A percentile compares a stretch with the other conserved stretches of the same genome.
Conservation (phyloP, 495 filamentous ascomycete genomes). For the Penicillium waksmanii region DNA sequence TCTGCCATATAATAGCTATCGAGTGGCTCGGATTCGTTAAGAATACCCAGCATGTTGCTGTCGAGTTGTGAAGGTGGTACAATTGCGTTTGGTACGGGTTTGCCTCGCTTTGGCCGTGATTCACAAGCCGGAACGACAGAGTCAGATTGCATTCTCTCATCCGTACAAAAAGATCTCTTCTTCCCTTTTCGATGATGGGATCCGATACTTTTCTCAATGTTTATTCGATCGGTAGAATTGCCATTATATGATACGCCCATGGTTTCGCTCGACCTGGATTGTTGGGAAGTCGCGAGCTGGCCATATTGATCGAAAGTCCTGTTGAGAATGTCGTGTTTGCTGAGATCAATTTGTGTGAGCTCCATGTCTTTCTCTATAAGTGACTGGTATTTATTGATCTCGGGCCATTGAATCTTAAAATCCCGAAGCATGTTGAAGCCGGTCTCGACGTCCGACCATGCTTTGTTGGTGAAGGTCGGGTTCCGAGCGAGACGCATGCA, state of each 20-base stretch:
- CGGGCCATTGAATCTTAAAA: constrained; percentile 21
- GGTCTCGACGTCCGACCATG: constrained; percentile 16
- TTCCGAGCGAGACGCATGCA: constrained; percentile 20
- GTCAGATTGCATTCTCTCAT: neutral
- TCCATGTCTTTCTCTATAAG: constrained; percentile 15
- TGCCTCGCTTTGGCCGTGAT: constrained; percentile 4
- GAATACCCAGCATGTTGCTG: too few species aligned
- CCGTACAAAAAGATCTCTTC: neutral
- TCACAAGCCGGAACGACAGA: neutral
- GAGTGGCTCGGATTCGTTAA: neutral
- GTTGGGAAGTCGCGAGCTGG: neutral
- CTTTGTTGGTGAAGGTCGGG: constrained; percentile 13
- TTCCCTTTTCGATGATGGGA: neutral
- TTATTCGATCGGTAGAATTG: neutral
- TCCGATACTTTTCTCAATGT: neutral
- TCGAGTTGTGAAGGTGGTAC: too few species aligned
- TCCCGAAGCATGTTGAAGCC: constrained; percentile 16
- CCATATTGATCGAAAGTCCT: constrained; percentile 9
- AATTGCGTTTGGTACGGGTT: neutral
- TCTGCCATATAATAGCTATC: neutral
- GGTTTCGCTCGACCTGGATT: neutral
- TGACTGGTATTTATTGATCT: constrained; percentile 19
- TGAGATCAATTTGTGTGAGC: constrained; percentile 10
- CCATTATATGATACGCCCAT: neutral
- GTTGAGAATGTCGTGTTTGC: constrained; percentile 10